Evolutionary conservation across 495 filamentous ascomycete species (phyloP).

Genomic region (Chaetomium cochliodes): DNA sequence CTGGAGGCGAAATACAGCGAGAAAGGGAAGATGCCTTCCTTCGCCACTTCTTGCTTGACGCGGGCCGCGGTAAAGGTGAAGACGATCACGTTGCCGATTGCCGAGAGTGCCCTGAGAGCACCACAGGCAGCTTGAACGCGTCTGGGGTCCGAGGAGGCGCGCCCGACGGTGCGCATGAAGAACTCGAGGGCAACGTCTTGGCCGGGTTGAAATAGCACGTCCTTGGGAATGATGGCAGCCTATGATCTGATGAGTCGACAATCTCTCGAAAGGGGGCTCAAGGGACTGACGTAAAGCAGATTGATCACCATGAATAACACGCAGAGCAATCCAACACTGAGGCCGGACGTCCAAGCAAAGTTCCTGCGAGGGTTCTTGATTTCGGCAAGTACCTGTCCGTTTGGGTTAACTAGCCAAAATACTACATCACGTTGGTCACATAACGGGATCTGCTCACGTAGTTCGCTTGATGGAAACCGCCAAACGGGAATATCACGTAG

Average conservation of each 20-base stretch:
- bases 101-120: slow-evolving; percentile 21
- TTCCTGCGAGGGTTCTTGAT: slow-evolving; percentile 24
- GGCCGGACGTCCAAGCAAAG: slow-evolving; percentile 42
- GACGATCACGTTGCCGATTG: slow-evolving; percentile 29
- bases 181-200: slow-evolving; percentile 23
- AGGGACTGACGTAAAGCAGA: slow-evolving; percentile 17
- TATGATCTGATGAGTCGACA: slow-evolving; percentile 2
- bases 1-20: slow-evolving; percentile 24
- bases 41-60: slow-evolving; percentile 28
- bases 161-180: slow-evolving; percentile 24
- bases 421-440: too few relatives aligned
- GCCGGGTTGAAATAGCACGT: slow-evolving; percentile 17
- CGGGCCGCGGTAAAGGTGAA: slow-evolving; percentile 27
- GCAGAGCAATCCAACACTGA: slow-evolving; percentile 39
- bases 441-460: slow-evolving; percentile 15
- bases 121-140: slow-evolving; percentile 32
- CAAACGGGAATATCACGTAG: slow-evolving; percentile 26
- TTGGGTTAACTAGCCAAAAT: too few relatives aligned
- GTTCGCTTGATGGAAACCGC: slow-evolving; percentile 30
- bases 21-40: slow-evolving; percentile 25
- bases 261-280: not conserved
- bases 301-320: slow-evolving; percentile 14
- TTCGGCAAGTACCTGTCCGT: slow-evolving; percentile 24
- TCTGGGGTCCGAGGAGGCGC: slow-evolving; percentile 6
- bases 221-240: slow-evolving; percentile 28